A percentile compares a stretch with the other conserved stretches of the same genome.
These are phyloP conservation scores for Saksenaea oblongispora DNA, from an alignment of 371 early-diverging fungal genomes.

Conservation along the genomic window DNA sequence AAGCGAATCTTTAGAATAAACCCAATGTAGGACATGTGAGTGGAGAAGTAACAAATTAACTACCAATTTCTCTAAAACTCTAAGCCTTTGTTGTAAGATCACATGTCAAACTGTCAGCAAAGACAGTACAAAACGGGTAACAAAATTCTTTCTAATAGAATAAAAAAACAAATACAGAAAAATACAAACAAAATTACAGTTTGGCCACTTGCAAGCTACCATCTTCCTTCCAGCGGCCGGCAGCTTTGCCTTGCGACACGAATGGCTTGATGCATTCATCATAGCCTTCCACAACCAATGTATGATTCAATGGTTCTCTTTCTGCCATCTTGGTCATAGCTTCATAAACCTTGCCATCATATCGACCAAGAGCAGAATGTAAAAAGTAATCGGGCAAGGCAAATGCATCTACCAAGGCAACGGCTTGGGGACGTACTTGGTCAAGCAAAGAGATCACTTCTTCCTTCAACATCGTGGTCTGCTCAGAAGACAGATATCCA, in stretches of 20 bases:
- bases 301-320: constrained; percentile 68
- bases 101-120: not conserved
- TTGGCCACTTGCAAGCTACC: constrained; percentile 15
- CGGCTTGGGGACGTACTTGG: constrained; percentile 68
- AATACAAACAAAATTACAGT: constrained; percentile 9
- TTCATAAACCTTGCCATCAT: constrained; percentile 79
- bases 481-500: constrained; percentile 51
- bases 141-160: too few relatives aligned
- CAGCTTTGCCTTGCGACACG: constrained; percentile 25
- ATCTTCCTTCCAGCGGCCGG: constrained; percentile 16
- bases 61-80: too few relatives aligned
- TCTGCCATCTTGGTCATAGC: constrained; percentile 68
- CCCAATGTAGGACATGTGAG: too few relatives aligned
- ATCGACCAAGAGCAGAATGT: constrained; percentile 77
- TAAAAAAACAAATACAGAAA: not conserved
- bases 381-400: constrained; percentile 75
- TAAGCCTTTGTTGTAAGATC: not conserved
- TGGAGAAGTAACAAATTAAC: too few relatives aligned
- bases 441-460: constrained; percentile 54
- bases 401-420: constrained; percentile 78
- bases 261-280: constrained; percentile 59
- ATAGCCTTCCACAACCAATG: constrained; percentile 57
- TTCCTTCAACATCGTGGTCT: constrained; percentile 50
- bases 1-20: too few relatives aligned
- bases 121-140: not conserved